phyloP scores from a whole-genome alignment of 2,329 filamentous ascomycete species.

The Aspergillus pseudonomiae region DNA sequence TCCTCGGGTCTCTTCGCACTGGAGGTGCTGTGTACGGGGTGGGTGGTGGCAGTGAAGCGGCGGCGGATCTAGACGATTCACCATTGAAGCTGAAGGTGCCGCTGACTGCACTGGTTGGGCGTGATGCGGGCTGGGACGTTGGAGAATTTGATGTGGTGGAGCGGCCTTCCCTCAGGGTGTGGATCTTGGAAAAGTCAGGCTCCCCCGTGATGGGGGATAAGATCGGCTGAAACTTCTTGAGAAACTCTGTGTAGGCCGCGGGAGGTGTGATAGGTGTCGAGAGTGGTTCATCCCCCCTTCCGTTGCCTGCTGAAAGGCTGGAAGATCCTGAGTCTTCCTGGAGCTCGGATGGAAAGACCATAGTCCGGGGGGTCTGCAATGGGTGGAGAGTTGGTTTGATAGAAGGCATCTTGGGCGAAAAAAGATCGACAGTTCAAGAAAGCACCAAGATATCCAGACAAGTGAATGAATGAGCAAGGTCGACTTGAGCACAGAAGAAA shows the following conservation, averaged over 20 bases:
- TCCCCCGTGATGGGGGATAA: conserved; percentile 67
- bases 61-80: conserved; percentile 57
- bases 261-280: conserved; percentile 92
- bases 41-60: conserved; percentile 63
- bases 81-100: conserved; percentile 52
- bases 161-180: neutral
- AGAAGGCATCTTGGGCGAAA: conserved; percentile 28
- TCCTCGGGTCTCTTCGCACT: conserved; percentile 60
- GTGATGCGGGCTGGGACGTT: conserved; percentile 42
- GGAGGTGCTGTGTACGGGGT: conserved; percentile 63
- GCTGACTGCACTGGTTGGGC: conserved; percentile 44
- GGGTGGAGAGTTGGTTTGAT: conserved; percentile 44
- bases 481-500: neutral
- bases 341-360: conserved; percentile 57
- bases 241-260: conserved; percentile 86
- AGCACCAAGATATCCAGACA: neutral
- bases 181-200: conserved; percentile 53
- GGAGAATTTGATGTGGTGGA: conserved; percentile 30
- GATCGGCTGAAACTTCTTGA: conserved; percentile 75
- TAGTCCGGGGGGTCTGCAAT: conserved; percentile 48
- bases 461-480: neutral
- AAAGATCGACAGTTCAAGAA: neutral
- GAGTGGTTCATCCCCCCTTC: conserved; percentile 60
- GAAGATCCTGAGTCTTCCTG: conserved; percentile 60
- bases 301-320: conserved; percentile 56